These are phyloP conservation scores for Plasmodium inui DNA, from an alignment of 169 alveolate genomes.

Conservation along the genomic window DNA sequence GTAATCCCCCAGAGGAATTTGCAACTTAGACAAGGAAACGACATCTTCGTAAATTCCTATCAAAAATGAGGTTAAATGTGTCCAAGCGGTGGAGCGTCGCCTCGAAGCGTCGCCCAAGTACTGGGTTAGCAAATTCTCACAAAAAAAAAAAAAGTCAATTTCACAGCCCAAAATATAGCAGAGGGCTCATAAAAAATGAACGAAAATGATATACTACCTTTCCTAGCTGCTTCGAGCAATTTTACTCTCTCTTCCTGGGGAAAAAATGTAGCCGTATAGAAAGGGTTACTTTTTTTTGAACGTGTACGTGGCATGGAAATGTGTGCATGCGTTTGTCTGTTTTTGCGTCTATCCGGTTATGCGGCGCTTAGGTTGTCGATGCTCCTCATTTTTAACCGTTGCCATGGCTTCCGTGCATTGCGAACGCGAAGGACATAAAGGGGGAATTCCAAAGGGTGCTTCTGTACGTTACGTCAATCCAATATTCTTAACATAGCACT, in stretches of 20 bases:
- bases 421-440: neutral
- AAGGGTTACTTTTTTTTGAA: slow-evolving; percentile 9
- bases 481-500: neutral
- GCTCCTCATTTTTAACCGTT: slow-evolving; percentile 26
- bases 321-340: neutral
- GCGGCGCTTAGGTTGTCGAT: neutral
- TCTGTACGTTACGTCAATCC: neutral
- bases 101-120: neutral
- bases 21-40: slow-evolving; percentile 60
- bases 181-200: neutral
- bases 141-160: slow-evolving; percentile 9
- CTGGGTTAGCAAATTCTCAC: neutral
- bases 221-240: slow-evolving; percentile 65
- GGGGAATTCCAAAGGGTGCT: neutral
- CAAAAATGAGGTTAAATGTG: neutral
- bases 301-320: neutral
- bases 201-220: slow-evolving; percentile 11
- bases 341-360: too few species aligned
- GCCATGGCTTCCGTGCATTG: slow-evolving; percentile 25
- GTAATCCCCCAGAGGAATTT: slow-evolving; percentile 61
- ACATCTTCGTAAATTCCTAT: slow-evolving; percentile 64
- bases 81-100: neutral
- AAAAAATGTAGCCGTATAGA: neutral
- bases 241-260: slow-evolving; percentile 71
- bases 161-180: neutral